Conservation (phyloP, 441 rosid species). For the Arabidopsis hybrid region DNA sequence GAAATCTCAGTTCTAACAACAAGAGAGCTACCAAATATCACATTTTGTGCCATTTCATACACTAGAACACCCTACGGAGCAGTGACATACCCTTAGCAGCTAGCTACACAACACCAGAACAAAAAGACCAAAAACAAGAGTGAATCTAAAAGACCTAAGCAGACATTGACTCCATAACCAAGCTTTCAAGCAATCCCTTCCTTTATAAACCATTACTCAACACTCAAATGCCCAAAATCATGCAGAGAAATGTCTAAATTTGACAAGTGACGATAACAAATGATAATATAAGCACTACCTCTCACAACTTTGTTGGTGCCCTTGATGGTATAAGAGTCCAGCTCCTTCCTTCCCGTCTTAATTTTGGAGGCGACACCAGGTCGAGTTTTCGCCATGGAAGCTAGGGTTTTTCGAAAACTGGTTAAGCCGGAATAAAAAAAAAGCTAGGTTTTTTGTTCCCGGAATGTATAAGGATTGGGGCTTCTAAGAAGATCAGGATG, state of each 20-base stretch:
- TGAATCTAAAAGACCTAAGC: constrained; percentile 10
- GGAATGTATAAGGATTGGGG: constrained; percentile 32
- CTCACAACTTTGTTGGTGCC: constrained; percentile 82
- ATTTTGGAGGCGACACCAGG: constrained; percentile 63
- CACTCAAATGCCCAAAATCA: constrained; percentile 23
- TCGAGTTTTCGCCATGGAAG: constrained; percentile 51
- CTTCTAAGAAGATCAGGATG: constrained; percentile 21
- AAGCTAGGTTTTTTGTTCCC: constrained; percentile 10
- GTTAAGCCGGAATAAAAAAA: constrained; percentile 3
- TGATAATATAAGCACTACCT: constrained; percentile 49
- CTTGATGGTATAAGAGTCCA: constrained; percentile 72
- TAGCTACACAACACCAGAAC: constrained; percentile 8
- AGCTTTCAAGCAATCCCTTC: constrained; percentile 2
- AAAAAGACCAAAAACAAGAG: background rate
- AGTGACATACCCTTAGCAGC: constrained; percentile 16
- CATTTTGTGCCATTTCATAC: background rate
- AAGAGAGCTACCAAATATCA: constrained; percentile 22
- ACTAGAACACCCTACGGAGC: constrained; percentile 22
- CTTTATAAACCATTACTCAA: background rate
- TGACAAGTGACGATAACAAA: background rate
- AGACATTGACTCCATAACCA: constrained; percentile 26
- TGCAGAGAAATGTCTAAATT: constrained; percentile 9
- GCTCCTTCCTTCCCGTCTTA: constrained; percentile 75
- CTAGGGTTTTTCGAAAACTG: constrained; percentile 15
- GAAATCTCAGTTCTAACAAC: background rate